These are phyloP conservation scores for Naganishia sp. DNA, from an alignment of 1,284 basidiomycete genomes.

Conservation along the genomic window DNA sequence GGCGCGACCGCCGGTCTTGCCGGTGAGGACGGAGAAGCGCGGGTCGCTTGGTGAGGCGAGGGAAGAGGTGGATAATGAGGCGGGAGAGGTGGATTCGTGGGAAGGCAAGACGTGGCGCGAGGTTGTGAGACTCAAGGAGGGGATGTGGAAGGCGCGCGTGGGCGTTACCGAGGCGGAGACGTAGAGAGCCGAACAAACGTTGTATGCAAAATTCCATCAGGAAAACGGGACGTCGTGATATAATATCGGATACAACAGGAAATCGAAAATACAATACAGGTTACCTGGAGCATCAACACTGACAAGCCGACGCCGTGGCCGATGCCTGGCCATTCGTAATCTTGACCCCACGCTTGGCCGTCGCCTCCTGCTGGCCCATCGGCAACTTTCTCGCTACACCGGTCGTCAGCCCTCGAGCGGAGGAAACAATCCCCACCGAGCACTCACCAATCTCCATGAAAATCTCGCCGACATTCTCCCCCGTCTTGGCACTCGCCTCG, in stretches of 20 bases:
- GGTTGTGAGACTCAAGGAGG: conserved; percentile 74
- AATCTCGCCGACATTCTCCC: conserved; percentile 83
- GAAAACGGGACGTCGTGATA: neutral
- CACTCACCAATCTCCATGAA: conserved; percentile 71
- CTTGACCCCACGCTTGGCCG: conserved; percentile 20
- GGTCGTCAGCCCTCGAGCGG: neutral
- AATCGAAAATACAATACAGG: neutral
- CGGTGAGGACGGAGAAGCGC: conserved; percentile 32
- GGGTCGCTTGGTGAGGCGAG: conserved; percentile 39
- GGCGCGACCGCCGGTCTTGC: conserved; percentile 4
- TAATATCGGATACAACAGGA: neutral
- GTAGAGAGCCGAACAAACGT: neutral
- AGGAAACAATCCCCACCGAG: neutral
- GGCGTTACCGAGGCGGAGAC: conserved; percentile 56
- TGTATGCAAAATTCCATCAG: neutral
- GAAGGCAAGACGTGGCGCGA: conserved; percentile 88
- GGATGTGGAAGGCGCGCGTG: conserved; percentile 84
- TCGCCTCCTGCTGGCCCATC: conserved; percentile 40
- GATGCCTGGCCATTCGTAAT: conserved; percentile 8
- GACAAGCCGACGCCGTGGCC: conserved; percentile 17
- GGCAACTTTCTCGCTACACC: conserved; percentile 48
- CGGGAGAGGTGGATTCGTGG: conserved; percentile 70
- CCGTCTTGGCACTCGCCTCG: conserved; percentile 93
- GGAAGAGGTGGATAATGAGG: conserved; percentile 34
- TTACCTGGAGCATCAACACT: conserved; percentile 9